A percentile compares a stretch with the other conserved stretches of the same genome.
Evolutionary conservation across 2,329 filamentous ascomycete species (phyloP).

Genomic region (Fulvia fulva): DNA sequence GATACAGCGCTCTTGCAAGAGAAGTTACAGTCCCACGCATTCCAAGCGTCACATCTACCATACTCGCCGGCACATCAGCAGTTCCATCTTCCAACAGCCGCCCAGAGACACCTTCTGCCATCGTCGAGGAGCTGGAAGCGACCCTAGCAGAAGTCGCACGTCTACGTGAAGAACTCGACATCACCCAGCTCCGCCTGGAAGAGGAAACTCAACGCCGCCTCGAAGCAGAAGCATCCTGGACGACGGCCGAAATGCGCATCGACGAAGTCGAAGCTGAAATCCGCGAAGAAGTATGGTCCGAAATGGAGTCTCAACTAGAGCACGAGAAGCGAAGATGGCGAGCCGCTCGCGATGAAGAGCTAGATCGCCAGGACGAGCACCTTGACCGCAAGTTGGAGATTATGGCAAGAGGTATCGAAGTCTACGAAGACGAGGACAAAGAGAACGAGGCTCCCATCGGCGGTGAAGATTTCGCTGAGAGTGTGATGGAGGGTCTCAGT

Average conservation of each 20-base stretch:
- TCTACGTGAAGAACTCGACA: slow-evolving; percentile 73
- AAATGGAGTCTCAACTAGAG: slow-evolving; percentile 76
- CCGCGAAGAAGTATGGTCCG: slow-evolving; percentile 80
- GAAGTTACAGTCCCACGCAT: slow-evolving; percentile 90
- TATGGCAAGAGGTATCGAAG: slow-evolving; percentile 52
- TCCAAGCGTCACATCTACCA: slow-evolving; percentile 73
- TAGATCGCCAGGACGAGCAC: slow-evolving; percentile 75
- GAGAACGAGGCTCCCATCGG: slow-evolving; percentile 5
- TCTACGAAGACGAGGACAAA: slow-evolving; percentile 39
- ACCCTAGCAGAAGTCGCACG: slow-evolving; percentile 76
- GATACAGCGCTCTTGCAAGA: slow-evolving; percentile 87
- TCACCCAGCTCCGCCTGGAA: slow-evolving; percentile 64
- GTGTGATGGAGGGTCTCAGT: slow-evolving; percentile 12
- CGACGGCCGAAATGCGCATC: slow-evolving; percentile 59
- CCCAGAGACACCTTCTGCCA: slow-evolving; percentile 42
- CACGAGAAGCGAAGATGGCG: slow-evolving; percentile 80
- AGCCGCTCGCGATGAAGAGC: slow-evolving; percentile 68
- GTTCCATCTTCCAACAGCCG: slow-evolving; percentile 33
- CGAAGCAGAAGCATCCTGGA: slow-evolving; percentile 69
- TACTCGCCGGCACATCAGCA: slow-evolving; percentile 37
- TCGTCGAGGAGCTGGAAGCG: slow-evolving; percentile 69
- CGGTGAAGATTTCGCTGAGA: neutral
- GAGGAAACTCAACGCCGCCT: slow-evolving; percentile 67
- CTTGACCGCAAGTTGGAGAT: slow-evolving; percentile 84
- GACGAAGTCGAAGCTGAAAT: slow-evolving; percentile 79